Conservation (phyloP, 495 filamentous ascomycete species). For the Umbilicaria muhlenbergii region DNA sequence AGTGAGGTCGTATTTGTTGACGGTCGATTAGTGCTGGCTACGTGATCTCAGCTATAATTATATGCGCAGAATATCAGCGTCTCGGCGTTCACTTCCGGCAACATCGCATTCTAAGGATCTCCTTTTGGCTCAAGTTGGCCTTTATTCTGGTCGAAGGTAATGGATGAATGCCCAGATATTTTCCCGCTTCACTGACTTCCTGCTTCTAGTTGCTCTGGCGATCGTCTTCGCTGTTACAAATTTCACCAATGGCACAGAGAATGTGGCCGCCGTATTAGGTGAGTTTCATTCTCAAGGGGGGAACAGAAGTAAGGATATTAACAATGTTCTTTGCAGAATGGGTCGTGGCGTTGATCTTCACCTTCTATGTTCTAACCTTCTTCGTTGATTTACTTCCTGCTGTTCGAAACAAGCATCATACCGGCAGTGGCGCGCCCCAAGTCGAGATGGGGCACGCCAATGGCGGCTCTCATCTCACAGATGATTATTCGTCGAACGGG, state of each 20-base stretch:
- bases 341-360: slow-evolving; percentile 76
- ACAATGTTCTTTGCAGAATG: slow-evolving; percentile 13
- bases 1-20: neutral
- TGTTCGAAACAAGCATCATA: slow-evolving; percentile 40
- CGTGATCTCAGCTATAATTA: slow-evolving; percentile 64
- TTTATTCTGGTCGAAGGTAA: slow-evolving; percentile 59
- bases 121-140: slow-evolving; percentile 65
- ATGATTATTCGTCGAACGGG: too few species aligned
- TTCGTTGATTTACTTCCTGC: slow-evolving; percentile 77
- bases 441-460: slow-evolving; percentile 21
- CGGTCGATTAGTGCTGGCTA: slow-evolving; percentile 28
- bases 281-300: slow-evolving; percentile 2
- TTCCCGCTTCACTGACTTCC: neutral
- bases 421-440: slow-evolving; percentile 6
- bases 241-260: slow-evolving; percentile 21
- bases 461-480: slow-evolving; percentile 1
- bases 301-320: neutral
- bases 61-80: slow-evolving; percentile 76
- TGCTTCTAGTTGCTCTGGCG: slow-evolving; percentile 42
- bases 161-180: neutral
- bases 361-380: slow-evolving; percentile 78
- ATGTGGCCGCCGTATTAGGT: slow-evolving; percentile 45
- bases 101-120: slow-evolving; percentile 52
- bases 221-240: slow-evolving; percentile 41
- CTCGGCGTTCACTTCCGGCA: slow-evolving; percentile 64